These are phyloP conservation scores for Jackrogersella minutella DNA, from an alignment of 495 filamentous ascomycete species.

Conservation along the genomic window DNA sequence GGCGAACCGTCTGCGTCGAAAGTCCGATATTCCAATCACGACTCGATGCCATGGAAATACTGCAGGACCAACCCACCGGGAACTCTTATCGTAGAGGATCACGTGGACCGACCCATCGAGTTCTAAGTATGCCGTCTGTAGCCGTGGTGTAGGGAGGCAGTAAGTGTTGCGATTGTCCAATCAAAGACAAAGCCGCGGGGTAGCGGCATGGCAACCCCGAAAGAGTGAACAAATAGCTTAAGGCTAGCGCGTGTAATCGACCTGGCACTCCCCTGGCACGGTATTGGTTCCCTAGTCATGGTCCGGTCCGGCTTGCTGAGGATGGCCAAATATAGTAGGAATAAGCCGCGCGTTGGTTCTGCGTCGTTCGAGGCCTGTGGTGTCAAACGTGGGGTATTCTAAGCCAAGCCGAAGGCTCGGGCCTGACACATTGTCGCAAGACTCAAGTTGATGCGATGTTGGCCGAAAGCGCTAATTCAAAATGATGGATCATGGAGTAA, in stretches of 20 bases:
- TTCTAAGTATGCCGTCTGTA: constrained; percentile 40
- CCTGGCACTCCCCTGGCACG: constrained; percentile 14
- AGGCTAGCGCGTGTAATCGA: constrained; percentile 30
- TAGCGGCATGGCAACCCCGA: constrained; percentile 28
- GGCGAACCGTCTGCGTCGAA: constrained; percentile 29
- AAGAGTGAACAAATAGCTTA: constrained; percentile 26
- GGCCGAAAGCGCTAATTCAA: constrained; percentile 36
- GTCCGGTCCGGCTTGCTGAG: constrained; percentile 18
- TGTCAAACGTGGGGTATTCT: constrained; percentile 32
- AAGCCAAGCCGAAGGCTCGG: constrained; percentile 18
- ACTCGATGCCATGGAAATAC: constrained; percentile 41
- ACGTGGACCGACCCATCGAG: constrained; percentile 39
- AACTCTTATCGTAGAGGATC: constrained; percentile 43
- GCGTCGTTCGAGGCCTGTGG: constrained; percentile 22
- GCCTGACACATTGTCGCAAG: constrained; percentile 11
- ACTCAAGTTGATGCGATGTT: constrained; percentile 24
- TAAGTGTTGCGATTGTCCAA: constrained; percentile 41
- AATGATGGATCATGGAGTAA: constrained; percentile 16
- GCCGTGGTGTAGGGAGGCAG: constrained; percentile 27
- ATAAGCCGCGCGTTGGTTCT: constrained; percentile 24
- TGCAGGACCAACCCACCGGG: constrained; percentile 32
- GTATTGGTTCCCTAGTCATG: constrained; percentile 11
- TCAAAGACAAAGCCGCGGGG: constrained; percentile 25
- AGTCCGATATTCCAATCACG: constrained; percentile 41
- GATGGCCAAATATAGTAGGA: constrained; percentile 33